Evolutionary conservation across 2,329 filamentous ascomycete species (phyloP).

Genomic region (Cryphonectria carpinicola): DNA sequence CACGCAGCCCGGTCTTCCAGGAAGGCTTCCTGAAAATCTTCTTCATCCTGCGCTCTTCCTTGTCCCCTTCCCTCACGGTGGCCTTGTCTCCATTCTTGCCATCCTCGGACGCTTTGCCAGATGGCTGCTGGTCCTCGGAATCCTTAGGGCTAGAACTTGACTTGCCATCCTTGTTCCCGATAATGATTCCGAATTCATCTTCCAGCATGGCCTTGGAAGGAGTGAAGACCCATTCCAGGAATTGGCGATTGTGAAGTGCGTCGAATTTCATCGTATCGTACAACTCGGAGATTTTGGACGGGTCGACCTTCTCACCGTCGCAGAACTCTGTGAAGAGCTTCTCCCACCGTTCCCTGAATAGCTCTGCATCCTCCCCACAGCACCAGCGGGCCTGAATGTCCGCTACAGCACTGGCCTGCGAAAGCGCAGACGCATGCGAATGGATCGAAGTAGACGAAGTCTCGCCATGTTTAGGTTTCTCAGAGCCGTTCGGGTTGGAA

Average conservation of each 20-base stretch:
- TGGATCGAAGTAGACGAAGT: slow-evolving; percentile 44
- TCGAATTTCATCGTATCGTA: slow-evolving; percentile 99
- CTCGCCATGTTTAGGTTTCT: slow-evolving; percentile 47
- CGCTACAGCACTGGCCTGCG: slow-evolving; percentile 65
- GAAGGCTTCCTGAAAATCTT: slow-evolving; percentile 65
- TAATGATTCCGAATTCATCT: slow-evolving; percentile 59
- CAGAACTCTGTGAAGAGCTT: slow-evolving; percentile 97
- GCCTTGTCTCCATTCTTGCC: slow-evolving; percentile 39
- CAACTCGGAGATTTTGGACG: slow-evolving; percentile 96
- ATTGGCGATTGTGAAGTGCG: slow-evolving; percentile 92
- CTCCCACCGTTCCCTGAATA: slow-evolving; percentile 97
- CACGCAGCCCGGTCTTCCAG: slow-evolving; percentile 58
- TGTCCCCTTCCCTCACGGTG: slow-evolving; percentile 47
- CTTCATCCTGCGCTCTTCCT: slow-evolving; percentile 44
- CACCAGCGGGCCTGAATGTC: slow-evolving; percentile 92
- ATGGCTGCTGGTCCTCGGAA: slow-evolving; percentile 41
- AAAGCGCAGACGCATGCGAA: slow-evolving; percentile 49
- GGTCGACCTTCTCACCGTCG: slow-evolving; percentile 96
- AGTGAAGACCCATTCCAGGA: slow-evolving; percentile 96
- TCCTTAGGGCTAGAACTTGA: slow-evolving; percentile 38
- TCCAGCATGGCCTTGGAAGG: slow-evolving; percentile 79
- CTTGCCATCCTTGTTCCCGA: slow-evolving; percentile 40
- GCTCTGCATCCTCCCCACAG: slow-evolving; percentile 88
- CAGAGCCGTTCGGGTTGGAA: slow-evolving; percentile 51
- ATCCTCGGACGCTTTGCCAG: slow-evolving; percentile 43